Base-by-base conservation (phyloP, 148 eudicot species). In the Rhododendron mucronatum region DNA sequence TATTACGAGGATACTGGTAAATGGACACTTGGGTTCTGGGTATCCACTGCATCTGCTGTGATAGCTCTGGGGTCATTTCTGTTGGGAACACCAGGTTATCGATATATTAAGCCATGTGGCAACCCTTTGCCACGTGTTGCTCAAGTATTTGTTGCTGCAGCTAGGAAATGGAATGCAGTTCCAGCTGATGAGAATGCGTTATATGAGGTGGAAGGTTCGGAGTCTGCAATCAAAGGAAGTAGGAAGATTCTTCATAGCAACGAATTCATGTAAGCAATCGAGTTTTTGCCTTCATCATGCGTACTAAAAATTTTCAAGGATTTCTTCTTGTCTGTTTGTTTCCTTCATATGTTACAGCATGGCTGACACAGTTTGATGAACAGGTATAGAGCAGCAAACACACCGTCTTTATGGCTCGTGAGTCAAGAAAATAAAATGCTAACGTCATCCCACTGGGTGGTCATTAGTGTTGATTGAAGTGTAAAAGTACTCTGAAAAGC, bases 161-260 rank as follows among this genome's bases (percentile, higher is more conserved):
- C 65, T 69, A 86, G 91, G 86, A 97, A 97, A 85, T 75, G 93
- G 93, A 73, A 84, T 12, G 84, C 87, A 1, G 3, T 30, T 20
- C 84, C 84, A 0, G 88, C 78, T 50, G 65, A 87, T 9, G 93
- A 87, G 1, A 39, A 77, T 53, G 89, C 86, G 1, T 85, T 97
- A 18, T 94, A 94, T 75, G 99, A 97, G 87, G 84, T 90, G 2
- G 90, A 91, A 78, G 98, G 99, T 14, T 44, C 83, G 0, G 91
- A 91, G 61, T 97, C 98, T n/a, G 97, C 95, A 0, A 97, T 97
- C n/a, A 97, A 94, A 89, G 99, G 99, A n/a, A 95, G 95, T 7
- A 85, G 98, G 75, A 97, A 95, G 89, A 97, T 97, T 82, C 82
- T 65, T 28, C 99, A 97, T 79, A 93, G 93, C 59, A 77, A 86